These are phyloP conservation scores for Thymus quinquecostatus DNA, from an alignment of 257 asterid genomes.

Conservation along the genomic window DNA sequence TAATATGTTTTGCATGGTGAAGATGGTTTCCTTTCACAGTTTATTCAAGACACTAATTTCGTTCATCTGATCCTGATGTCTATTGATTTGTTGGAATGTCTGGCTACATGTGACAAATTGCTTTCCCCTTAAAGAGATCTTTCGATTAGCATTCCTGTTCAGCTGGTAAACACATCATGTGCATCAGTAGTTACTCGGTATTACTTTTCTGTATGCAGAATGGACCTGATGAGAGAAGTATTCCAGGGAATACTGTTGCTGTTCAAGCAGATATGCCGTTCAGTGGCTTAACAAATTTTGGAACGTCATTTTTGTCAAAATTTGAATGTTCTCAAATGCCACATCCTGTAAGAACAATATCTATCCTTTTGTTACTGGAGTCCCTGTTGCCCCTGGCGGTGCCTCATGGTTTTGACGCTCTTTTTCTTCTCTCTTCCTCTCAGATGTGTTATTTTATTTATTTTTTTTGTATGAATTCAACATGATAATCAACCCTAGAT, in stretches of 20 bases:
- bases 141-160: background rate
- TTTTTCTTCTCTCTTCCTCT: background rate
- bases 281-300: constrained; percentile 88
- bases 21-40: background rate
- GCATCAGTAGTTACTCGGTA: constrained; percentile 22
- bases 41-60: background rate
- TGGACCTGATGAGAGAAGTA: constrained; percentile 93
- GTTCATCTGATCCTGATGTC: background rate
- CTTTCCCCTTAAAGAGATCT: constrained; percentile 1
- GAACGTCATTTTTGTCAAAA: constrained; percentile 88
- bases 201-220: constrained; percentile 50
- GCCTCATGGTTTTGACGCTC: background rate
- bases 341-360: constrained; percentile 76
- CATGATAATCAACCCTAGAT: background rate
- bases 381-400: constrained; percentile 11
- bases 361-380: constrained; percentile 2
- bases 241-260: constrained; percentile 95
- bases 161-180: constrained; percentile 19
- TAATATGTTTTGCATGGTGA: background rate
- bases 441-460: background rate
- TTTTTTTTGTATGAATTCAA: background rate
- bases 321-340: constrained; percentile 99
- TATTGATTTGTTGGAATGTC: constrained; percentile 11
- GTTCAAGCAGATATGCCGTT: constrained; percentile 98
- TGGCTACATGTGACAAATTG: constrained; percentile 1